phyloP scores from a whole-genome alignment of 2,329 filamentous ascomycete genomes.

The Zasmidium citrigriseum region DNA sequence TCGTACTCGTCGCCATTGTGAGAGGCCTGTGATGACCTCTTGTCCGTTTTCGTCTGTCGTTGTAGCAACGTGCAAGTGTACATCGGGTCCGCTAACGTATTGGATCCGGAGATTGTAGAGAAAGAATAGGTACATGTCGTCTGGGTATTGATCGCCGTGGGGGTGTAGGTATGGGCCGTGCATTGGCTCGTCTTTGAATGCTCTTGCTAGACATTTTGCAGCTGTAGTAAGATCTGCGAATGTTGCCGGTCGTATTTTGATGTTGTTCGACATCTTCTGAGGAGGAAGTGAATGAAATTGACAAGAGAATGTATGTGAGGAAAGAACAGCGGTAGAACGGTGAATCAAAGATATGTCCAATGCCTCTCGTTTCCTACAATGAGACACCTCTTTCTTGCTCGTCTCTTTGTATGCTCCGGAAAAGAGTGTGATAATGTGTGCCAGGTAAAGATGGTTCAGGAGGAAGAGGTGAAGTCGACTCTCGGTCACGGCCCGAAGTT shows the following conservation, averaged over 20 bases:
- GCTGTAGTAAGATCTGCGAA: slow-evolving; percentile 29
- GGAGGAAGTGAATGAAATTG: too few relatives aligned
- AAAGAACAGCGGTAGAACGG: too few relatives aligned
- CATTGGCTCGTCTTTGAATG: slow-evolving; percentile 29
- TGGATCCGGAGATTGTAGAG: slow-evolving; percentile 23
- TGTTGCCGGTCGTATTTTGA: slow-evolving; percentile 28
- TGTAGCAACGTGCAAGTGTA: slow-evolving; percentile 23
- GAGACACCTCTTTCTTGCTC: too few relatives aligned
- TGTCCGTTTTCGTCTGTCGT: slow-evolving; percentile 3
- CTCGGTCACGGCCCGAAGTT: background rate
- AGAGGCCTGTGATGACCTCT: slow-evolving; percentile 27
- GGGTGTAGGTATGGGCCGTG: slow-evolving; percentile 28
- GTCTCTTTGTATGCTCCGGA: too few relatives aligned
- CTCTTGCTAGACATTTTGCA: slow-evolving; percentile 25
- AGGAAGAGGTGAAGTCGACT: background rate
- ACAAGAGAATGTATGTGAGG: too few relatives aligned
- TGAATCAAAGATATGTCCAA: too few relatives aligned
- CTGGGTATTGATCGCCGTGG: slow-evolving; percentile 23
- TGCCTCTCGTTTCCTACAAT: too few relatives aligned
- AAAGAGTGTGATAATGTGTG: too few relatives aligned
- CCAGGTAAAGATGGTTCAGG: background rate
- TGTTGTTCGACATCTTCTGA: slow-evolving; percentile 11
- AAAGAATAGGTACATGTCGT: slow-evolving; percentile 30
- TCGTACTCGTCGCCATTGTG: slow-evolving; percentile 28
- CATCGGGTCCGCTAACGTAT: slow-evolving; percentile 15